Evolutionary conservation across 352 stramenopile genomes (phyloP), one percentile per base, ranked within the genome.

Genomic region (Phytophthora hibernalis): DNA sequence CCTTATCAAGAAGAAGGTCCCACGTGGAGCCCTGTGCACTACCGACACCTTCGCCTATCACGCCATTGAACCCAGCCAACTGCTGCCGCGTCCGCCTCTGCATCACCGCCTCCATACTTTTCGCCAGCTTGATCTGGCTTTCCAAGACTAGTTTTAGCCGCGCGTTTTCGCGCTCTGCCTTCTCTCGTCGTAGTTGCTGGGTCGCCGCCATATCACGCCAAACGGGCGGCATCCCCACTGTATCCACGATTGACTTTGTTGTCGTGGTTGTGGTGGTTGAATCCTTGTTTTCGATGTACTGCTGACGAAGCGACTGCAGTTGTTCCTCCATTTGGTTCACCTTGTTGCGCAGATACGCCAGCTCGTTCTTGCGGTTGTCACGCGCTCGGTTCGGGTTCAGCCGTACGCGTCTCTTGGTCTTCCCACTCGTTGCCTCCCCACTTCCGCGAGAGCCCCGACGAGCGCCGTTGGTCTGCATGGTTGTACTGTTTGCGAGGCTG

Each of bases 81-180:
- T 78, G 70, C 51, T 75, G 70, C 7, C 66, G 61, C 3, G 61
- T 77, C 24, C 71, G 64, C 16, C 65, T 62, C 33, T 80, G 66
- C 54, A 82, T 68, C 24, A 82, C 65, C 20, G 67, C 51, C 58
- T 82, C 69, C 65, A 86, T 77, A 62, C 74, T 80, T 40, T 82
- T 81, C 11, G 77, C 74, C 28, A 83, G 47, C 45, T 82, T 81
- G 22, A 82, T 69, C 53, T 86, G 77, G 40, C 67, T 74, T 47
- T 83, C 77, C 18, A 86, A 68, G 16, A 76, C 69, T 4, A 77
- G 54, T 49, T 86, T 86, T 31, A 86, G 65, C 7, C 66, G 74
- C n/a, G 65, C 53, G n/a, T 86, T 86, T 45, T 83, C 77, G 10
- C 65, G 62, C 47, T 86, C 74, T 0, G 77, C 65, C 24, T 81